These are phyloP conservation scores for Aurifilum marmelostoma DNA, from an alignment of 2,329 filamentous ascomycete species.

Conservation along the genomic window DNA sequence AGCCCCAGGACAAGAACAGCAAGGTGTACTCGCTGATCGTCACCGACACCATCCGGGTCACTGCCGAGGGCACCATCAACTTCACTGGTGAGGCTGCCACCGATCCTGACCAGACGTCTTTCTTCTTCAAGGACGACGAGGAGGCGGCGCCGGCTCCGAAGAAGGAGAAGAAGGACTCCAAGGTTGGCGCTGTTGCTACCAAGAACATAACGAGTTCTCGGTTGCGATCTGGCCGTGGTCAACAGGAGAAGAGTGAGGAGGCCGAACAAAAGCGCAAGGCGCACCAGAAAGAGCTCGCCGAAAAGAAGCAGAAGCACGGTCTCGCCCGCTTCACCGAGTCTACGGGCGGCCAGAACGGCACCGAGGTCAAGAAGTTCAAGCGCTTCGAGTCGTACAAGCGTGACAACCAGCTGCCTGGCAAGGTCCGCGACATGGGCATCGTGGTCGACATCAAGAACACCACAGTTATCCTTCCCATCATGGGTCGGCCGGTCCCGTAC, in stretches of 20 bases:
- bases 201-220: slow-evolving; percentile 96
- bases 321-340: slow-evolving; percentile 84
- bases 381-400: slow-evolving; percentile 99
- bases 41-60: slow-evolving; percentile 91
- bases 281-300: slow-evolving; percentile 86
- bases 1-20: slow-evolving; percentile 86
- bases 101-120: slow-evolving; percentile 91
- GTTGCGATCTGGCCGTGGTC: slow-evolving; percentile 85
- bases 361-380: slow-evolving; percentile 98
- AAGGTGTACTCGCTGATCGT: slow-evolving; percentile 87
- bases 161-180: slow-evolving; percentile 83
- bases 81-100: slow-evolving; percentile 93
- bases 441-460: slow-evolving; percentile 88
- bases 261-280: slow-evolving; percentile 84
- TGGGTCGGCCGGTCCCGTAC: slow-evolving; percentile 96
- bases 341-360: slow-evolving; percentile 81
- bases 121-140: slow-evolving; percentile 98
- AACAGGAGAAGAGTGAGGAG: slow-evolving; percentile 80
- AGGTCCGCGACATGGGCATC: slow-evolving; percentile 83
- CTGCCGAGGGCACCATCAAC: slow-evolving; percentile 72
- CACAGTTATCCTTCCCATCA: slow-evolving; percentile 91
- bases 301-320: slow-evolving; percentile 89
- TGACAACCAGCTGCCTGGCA: slow-evolving; percentile 87
- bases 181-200: slow-evolving; percentile 84
- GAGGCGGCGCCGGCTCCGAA: slow-evolving; percentile 85